Evolutionary conservation across 805 yeast genomes (phyloP).

Genomic region (Priceomyces castillae): DNA sequence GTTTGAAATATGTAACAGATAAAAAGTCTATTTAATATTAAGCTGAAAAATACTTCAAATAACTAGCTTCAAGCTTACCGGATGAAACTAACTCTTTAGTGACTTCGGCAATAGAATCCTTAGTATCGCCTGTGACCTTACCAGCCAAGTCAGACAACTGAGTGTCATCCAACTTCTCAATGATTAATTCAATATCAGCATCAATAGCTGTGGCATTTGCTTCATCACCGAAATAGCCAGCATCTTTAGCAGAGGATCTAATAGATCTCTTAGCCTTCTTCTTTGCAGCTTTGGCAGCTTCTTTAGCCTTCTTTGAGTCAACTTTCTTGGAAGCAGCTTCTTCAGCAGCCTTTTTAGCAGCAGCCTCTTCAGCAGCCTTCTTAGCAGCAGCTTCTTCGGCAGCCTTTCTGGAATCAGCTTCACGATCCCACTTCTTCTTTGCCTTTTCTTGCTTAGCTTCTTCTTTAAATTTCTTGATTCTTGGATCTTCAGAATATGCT

Average conservation of each 20-base stretch:
- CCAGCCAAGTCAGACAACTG: constrained; percentile 73
- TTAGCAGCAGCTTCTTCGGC: constrained; percentile 87
- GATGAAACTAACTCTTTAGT: constrained; percentile 53
- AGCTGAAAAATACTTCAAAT: constrained; percentile 49
- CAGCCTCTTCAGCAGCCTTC: constrained; percentile 85
- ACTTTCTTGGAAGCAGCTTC: constrained; percentile 60
- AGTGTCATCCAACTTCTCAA: constrained; percentile 77
- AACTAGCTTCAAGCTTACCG: constrained; percentile 53
- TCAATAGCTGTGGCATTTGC: constrained; percentile 65
- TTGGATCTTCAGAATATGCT: constrained; percentile 88
- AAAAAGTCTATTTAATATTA: background rate
- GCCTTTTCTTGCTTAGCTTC: constrained; percentile 94
- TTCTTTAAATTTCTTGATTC: constrained; percentile 90
- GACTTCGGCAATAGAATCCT: constrained; percentile 54
- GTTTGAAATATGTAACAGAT: background rate
- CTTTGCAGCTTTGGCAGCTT: constrained; percentile 95
- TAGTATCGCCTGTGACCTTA: constrained; percentile 57
- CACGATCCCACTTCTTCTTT: constrained; percentile 94
- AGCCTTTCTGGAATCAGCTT: constrained; percentile 95
- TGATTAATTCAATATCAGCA: constrained; percentile 73
- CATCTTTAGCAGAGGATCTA: constrained; percentile 80
- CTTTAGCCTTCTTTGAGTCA: constrained; percentile 78
- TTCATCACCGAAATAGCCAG: constrained; percentile 79
- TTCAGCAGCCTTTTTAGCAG: constrained; percentile 72
- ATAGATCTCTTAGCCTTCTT: constrained; percentile 94